Evolutionary conservation across 768 basidiomycete species (phyloP).

Genomic region (Sarcodon aspratus): DNA sequence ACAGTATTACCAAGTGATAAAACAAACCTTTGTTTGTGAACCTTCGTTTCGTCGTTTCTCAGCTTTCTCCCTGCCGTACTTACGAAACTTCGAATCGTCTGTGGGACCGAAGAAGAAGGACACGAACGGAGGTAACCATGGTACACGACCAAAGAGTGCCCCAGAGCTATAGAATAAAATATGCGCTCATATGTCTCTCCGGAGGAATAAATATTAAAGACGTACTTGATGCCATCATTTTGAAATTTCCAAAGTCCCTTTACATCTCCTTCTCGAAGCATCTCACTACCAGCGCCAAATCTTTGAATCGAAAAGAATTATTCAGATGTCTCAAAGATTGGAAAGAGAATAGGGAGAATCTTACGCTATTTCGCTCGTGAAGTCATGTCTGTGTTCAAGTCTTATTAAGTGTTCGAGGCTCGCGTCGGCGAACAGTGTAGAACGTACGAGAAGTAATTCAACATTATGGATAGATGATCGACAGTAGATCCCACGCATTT

Average conservation of each 20-base stretch:
- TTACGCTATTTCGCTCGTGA: constrained; percentile 1
- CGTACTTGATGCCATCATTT: neutral
- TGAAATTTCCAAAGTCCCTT: neutral
- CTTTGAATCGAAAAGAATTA: neutral
- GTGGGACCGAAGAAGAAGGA: neutral
- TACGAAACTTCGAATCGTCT: neutral
- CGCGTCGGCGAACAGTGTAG: neutral
- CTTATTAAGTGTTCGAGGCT: constrained; percentile 2
- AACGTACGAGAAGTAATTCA: constrained; percentile 27
- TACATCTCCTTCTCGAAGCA: neutral
- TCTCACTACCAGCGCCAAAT: neutral
- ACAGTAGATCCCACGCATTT: constrained; percentile 9
- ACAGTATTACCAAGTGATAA: neutral
- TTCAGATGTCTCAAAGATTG: neutral
- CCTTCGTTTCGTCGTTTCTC: neutral
- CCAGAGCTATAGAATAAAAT: neutral
- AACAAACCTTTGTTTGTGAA: neutral
- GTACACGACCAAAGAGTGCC: neutral
- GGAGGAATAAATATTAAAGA: neutral
- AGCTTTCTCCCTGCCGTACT: neutral
- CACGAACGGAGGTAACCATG: constrained; percentile 13
- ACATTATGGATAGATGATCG: constrained; percentile 24
- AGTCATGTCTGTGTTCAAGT: constrained; percentile 4
- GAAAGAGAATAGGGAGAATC: neutral
- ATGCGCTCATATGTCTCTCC: neutral